These are phyloP conservation scores for Moesziomyces sp. DNA, from an alignment of 1,284 basidiomycete genomes.

Conservation along the genomic window DNA sequence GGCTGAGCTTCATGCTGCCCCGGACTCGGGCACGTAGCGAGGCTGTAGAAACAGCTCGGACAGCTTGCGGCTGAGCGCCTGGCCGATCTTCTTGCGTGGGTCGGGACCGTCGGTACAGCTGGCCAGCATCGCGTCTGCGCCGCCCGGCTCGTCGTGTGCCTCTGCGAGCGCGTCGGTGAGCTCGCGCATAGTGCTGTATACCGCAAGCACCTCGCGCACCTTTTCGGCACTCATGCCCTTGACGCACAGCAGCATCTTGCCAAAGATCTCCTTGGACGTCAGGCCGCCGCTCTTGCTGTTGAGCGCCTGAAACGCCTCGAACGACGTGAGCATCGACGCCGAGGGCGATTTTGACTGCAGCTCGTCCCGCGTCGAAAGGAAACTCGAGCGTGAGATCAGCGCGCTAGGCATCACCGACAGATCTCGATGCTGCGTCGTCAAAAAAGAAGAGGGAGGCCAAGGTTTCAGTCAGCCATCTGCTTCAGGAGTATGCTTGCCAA, in stretches of 20 bases:
- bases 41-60: conserved; percentile 30
- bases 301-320: conserved; percentile 70
- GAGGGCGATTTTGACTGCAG: conserved; percentile 66
- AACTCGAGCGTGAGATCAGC: conserved; percentile 67
- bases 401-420: conserved; percentile 70
- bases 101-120: conserved; percentile 33
- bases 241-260: conserved; percentile 72
- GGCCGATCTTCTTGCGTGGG: conserved; percentile 48
- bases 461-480: background rate
- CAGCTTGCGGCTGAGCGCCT: conserved; percentile 45
- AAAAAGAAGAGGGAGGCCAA: background rate
- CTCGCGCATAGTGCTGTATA: conserved; percentile 70
- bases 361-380: conserved; percentile 66
- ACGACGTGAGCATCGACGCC: conserved; percentile 69
- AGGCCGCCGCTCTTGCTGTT: conserved; percentile 71
- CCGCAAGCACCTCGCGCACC: conserved; percentile 69
- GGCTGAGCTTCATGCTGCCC: background rate
- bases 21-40: conserved; percentile 19
- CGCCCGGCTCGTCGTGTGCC: conserved; percentile 20
- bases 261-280: conserved; percentile 71
- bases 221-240: conserved; percentile 72
- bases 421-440: conserved; percentile 43
- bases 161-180: conserved; percentile 69
- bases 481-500: too few relatives aligned
- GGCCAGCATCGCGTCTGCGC: conserved; percentile 20